Evolutionary conservation across 495 filamentous ascomycete species (phyloP).

Genomic region (Elasticomyces elasticus): DNA sequence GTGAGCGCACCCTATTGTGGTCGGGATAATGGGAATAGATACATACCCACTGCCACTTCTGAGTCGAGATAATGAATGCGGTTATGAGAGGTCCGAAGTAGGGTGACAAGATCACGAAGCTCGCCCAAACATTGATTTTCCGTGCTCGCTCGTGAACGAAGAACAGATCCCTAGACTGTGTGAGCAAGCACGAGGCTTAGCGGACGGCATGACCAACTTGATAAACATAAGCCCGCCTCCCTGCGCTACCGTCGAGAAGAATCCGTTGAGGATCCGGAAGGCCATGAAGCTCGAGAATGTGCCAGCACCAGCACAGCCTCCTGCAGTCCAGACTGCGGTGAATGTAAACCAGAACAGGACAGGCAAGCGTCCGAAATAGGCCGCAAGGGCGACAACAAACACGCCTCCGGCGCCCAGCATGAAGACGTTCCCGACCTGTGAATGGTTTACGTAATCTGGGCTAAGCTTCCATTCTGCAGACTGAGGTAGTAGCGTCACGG

Average conservation of each 20-base stretch:
- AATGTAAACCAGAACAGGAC: slow-evolving; percentile 50
- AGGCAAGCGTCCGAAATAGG: slow-evolving; percentile 51
- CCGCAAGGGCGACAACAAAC: slow-evolving; percentile 44
- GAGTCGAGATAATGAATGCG: slow-evolving; percentile 45
- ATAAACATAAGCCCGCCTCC: slow-evolving; percentile 53
- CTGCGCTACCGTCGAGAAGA: slow-evolving; percentile 49
- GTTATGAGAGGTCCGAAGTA: slow-evolving; percentile 52
- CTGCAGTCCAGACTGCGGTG: slow-evolving; percentile 39
- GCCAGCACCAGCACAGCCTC: slow-evolving; percentile 45
- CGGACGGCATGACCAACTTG: slow-evolving; percentile 16
- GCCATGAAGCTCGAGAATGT: slow-evolving; percentile 48
- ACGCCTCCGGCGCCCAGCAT: slow-evolving; percentile 48
- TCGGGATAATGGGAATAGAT: slow-evolving; percentile 11
- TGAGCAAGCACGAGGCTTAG: not conserved
- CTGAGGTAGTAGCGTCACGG: slow-evolving; percentile 46
- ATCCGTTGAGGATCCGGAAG: slow-evolving; percentile 52
- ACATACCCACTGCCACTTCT: slow-evolving; percentile 38
- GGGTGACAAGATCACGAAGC: slow-evolving; percentile 44
- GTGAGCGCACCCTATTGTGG: not conserved
- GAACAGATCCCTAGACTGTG: slow-evolving; percentile 44
- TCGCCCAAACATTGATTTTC: slow-evolving; percentile 55
- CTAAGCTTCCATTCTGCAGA: slow-evolving; percentile 40
- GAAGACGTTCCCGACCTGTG: slow-evolving; percentile 47
- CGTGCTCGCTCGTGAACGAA: slow-evolving; percentile 54
- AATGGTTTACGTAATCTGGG: slow-evolving; percentile 44